Conservation (phyloP, 306 rosid species). For the Inga laurina region DNA sequence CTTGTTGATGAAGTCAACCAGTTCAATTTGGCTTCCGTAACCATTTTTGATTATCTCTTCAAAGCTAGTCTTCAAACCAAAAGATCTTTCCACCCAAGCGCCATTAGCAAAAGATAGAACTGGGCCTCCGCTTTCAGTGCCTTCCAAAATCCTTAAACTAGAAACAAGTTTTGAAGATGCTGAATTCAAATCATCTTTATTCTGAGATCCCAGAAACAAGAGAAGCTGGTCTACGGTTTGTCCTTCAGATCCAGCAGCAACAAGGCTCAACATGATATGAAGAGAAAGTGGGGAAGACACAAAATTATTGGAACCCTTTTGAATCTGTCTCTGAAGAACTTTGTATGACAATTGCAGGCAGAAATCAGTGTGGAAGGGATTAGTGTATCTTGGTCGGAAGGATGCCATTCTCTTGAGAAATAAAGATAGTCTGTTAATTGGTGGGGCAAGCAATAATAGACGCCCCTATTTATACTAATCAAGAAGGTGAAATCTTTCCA, state of each 20-base stretch:
- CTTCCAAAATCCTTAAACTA: neutral
- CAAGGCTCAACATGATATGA: neutral
- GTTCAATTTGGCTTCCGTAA: conserved; percentile 18
- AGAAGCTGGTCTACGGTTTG: neutral
- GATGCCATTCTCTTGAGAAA: too few species aligned
- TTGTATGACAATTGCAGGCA: too few species aligned
- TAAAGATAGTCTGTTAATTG: too few species aligned
- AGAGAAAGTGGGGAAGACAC: conserved; percentile 11
- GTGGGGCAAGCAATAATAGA: too few species aligned
- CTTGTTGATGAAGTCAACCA: conserved; percentile 3
- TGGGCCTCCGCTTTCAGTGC: neutral
- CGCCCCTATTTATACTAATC: too few species aligned
- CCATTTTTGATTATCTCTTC: neutral
- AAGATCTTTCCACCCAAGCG: conserved; percentile 14
- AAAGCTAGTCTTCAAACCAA: conserved; percentile 5
- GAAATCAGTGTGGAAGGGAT: too few species aligned
- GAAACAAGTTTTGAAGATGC: neutral
- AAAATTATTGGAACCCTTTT: conserved; percentile 12
- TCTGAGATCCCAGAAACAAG: neutral
- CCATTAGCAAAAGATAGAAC: conserved; percentile 5
- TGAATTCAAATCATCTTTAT: neutral
- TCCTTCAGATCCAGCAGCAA: conserved; percentile 9
- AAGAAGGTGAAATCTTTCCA: too few species aligned
- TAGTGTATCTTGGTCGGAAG: too few species aligned
- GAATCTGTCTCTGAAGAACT: neutral